These are phyloP conservation scores for Stagonosporopsis rhizophila DNA, from an alignment of 2,329 filamentous ascomycete genomes.

Conservation along the genomic window DNA sequence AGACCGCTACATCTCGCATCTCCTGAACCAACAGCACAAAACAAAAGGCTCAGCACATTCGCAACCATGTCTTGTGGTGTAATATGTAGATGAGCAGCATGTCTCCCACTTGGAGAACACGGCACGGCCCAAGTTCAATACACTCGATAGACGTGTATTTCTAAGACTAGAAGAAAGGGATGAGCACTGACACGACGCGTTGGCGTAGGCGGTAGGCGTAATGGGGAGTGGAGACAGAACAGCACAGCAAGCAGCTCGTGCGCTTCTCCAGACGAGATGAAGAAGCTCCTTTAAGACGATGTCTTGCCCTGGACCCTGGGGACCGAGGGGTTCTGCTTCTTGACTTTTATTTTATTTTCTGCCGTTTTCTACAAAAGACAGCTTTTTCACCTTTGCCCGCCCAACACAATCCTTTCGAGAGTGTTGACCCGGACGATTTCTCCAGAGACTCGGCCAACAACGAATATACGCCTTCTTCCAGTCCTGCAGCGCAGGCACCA, in stretches of 20 bases:
- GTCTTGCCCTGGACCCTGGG: slow-evolving; percentile 5
- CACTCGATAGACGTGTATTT: too few relatives aligned
- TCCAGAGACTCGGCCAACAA: too few relatives aligned
- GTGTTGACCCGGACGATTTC: too few relatives aligned
- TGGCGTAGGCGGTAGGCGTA: neutral
- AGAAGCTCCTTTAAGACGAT: slow-evolving; percentile 9
- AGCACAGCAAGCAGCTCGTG: slow-evolving; percentile 14
- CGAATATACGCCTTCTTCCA: too few relatives aligned
- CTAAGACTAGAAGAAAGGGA: slow-evolving; percentile 15
- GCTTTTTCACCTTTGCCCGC: too few relatives aligned
- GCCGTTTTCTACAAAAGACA: too few relatives aligned
- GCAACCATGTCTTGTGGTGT: neutral
- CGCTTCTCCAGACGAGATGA: slow-evolving; percentile 17
- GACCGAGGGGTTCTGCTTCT: neutral
- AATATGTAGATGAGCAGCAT: neutral
- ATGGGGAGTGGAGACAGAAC: slow-evolving; percentile 4
- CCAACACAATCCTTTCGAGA: too few relatives aligned
- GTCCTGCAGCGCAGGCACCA: too few relatives aligned
- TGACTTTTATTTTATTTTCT: neutral
- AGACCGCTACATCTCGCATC: slow-evolving; percentile 11
- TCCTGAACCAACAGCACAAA: neutral
- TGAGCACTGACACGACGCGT: neutral
- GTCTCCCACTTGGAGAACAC: neutral
- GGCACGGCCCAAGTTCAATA: neutral
- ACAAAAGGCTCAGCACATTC: too few relatives aligned